A percentile compares a stretch with the other conserved stretches of the same genome.
Evolutionary conservation across 257 asterid species (phyloP).

Genomic region (Plantago major): DNA sequence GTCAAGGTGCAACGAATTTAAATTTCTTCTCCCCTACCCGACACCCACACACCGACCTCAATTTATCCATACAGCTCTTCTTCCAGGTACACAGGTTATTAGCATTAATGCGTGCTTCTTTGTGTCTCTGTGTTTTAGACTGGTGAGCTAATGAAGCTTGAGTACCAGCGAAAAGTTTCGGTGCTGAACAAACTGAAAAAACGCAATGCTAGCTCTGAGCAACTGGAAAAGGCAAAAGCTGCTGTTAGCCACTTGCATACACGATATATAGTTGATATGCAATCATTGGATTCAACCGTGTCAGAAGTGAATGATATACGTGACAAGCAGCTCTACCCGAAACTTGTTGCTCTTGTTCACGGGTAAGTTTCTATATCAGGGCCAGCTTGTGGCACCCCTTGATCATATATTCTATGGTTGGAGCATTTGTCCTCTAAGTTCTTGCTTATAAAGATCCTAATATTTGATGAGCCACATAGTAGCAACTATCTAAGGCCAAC

Average conservation of each 20-base stretch:
- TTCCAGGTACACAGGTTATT: neutral
- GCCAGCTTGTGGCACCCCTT: too few species aligned
- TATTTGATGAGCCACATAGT: neutral
- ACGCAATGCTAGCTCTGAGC: conserved; percentile 69
- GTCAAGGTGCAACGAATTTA: conserved; percentile 54
- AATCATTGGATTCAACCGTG: conserved; percentile 88
- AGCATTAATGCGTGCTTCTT: neutral
- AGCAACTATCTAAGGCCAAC: neutral
- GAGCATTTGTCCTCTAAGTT: too few species aligned
- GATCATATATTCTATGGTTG: too few species aligned
- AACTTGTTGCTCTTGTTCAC: conserved; percentile 68
- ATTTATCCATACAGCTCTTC: neutral
- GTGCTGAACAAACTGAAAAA: conserved; percentile 73
- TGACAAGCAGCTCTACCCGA: conserved; percentile 87
- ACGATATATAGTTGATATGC: conserved; percentile 95
- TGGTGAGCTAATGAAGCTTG: conserved; percentile 84
- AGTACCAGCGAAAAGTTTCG: conserved; percentile 76
- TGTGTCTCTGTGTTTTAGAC: conserved; percentile 43
- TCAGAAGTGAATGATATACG: conserved; percentile 88
- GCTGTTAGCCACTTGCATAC: conserved; percentile 96
- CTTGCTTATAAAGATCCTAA: too few species aligned
- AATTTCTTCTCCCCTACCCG: neutral
- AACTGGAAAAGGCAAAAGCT: conserved; percentile 89
- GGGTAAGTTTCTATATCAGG: conserved; percentile 47
- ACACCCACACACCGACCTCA: neutral